Evolutionary conservation across 768 basidiomycete genomes (phyloP).

Genomic region (Mycena venus): DNA sequence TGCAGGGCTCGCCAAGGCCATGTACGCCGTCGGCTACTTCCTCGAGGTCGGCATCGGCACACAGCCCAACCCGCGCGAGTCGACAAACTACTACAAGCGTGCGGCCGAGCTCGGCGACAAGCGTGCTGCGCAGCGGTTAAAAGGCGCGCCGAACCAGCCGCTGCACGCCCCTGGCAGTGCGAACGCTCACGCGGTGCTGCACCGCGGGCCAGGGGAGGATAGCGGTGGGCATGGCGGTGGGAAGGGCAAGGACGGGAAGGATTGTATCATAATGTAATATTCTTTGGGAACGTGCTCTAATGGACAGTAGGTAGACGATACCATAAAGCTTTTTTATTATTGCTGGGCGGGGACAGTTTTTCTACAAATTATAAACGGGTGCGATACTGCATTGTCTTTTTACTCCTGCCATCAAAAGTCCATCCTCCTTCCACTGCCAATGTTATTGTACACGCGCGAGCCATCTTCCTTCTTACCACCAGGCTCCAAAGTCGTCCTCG

Average conservation of each 20-base stretch:
- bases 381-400: neutral
- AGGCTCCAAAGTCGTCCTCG: neutral
- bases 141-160: conserved; percentile 67
- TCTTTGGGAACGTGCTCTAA: conserved; percentile 5
- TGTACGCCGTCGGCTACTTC: conserved; percentile 99
- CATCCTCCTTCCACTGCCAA: too few relatives aligned
- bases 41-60: conserved; percentile 95
- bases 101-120: conserved; percentile 95
- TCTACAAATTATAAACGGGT: neutral
- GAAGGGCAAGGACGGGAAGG: conserved; percentile 78
- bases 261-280: conserved; percentile 88
- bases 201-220: conserved; percentile 64
- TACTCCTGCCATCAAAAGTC: too few relatives aligned
- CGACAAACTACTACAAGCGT: conserved; percentile 86
- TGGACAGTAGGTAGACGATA: conserved; percentile 19
- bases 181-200: conserved; percentile 71
- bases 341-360: neutral
- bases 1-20: conserved; percentile 91
- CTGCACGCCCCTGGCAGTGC: conserved; percentile 71
- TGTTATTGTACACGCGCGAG: neutral
- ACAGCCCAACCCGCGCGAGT: conserved; percentile 74
- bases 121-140: conserved; percentile 89
- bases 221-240: conserved; percentile 44
- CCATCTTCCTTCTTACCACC: neutral
- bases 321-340: conserved; percentile 23